phyloP scores from a whole-genome alignment of 129 eudicot genomes.

The Gnaphalium uliginosum region DNA sequence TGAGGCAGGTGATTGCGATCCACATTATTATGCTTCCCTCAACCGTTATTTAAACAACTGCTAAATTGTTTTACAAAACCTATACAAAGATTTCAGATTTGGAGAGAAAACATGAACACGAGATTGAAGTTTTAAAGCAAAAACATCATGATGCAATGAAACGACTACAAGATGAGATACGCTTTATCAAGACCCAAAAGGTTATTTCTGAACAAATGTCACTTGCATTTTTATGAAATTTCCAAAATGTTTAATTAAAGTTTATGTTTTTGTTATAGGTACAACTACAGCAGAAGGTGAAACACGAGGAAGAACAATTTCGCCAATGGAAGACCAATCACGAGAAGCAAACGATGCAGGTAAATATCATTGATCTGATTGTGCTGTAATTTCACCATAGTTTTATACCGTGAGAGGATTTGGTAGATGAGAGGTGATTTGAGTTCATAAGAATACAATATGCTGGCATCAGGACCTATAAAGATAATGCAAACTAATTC shows the following conservation, averaged over 20 bases:
- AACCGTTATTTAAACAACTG: slow-evolving; percentile 11
- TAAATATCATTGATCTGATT: slow-evolving; percentile 23
- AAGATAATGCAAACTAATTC: slow-evolving; percentile 25
- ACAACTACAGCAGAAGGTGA: slow-evolving; percentile 91
- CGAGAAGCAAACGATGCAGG: slow-evolving; percentile 96
- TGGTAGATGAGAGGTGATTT: slow-evolving; percentile 18
- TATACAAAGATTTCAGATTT: slow-evolving; percentile 76
- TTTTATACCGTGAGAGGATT: not conserved
- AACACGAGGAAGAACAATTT: slow-evolving; percentile 95
- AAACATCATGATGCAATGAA: slow-evolving; percentile 90
- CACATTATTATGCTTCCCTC: slow-evolving; percentile 20
- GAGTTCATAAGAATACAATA: slow-evolving; percentile 16
- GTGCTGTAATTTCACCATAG: slow-evolving; percentile 3
- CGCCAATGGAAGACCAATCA: slow-evolving; percentile 95
- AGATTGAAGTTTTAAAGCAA: slow-evolving; percentile 85
- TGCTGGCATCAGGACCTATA: slow-evolving; percentile 15
- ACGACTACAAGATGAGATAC: slow-evolving; percentile 89
- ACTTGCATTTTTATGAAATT: slow-evolving; percentile 15
- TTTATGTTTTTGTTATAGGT: slow-evolving; percentile 50
- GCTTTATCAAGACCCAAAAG: slow-evolving; percentile 91
- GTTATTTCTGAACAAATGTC: slow-evolving; percentile 34
- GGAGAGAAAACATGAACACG: slow-evolving; percentile 90
- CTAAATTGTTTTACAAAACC: slow-evolving; percentile 10
- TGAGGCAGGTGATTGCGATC: slow-evolving; percentile 76
- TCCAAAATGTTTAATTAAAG: slow-evolving; percentile 3